These are phyloP conservation scores for Neoascochyta sp. DNA, from an alignment of 2,329 filamentous ascomycete species.

Conservation along the genomic window DNA sequence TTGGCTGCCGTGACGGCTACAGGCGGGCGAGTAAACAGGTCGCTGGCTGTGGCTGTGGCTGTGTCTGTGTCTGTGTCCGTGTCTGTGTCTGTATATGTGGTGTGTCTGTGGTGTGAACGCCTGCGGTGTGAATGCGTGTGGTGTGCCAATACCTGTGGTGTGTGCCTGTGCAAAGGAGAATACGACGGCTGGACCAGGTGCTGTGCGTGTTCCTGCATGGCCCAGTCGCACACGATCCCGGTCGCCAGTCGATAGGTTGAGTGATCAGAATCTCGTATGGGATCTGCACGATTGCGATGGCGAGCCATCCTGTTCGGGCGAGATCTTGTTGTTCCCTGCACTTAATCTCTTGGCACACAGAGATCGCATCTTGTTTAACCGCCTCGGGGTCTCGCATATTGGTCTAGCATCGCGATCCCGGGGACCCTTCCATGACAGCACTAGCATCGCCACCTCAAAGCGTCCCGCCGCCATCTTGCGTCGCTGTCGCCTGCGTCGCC, in stretches of 20 bases:
- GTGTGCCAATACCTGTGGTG: too few species aligned
- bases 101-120: too few species aligned
- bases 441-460: slow-evolving; percentile 20
- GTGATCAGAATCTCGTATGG: slow-evolving; percentile 10
- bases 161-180: too few species aligned
- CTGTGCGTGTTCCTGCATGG: slow-evolving; percentile 11
- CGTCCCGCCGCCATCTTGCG: slow-evolving; percentile 10
- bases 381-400: too few species aligned
- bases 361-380: slow-evolving; percentile 16
- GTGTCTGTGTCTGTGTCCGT: too few species aligned
- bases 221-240: slow-evolving; percentile 7
- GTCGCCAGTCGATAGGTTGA: slow-evolving; percentile 7
- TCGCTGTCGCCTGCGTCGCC: slow-evolving; percentile 18
- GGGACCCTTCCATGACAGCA: slow-evolving; percentile 22
- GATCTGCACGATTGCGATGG: slow-evolving; percentile 14
- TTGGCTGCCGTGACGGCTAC: too few species aligned
- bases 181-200: too few species aligned
- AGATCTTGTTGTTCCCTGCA: slow-evolving; percentile 16
- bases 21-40: too few species aligned
- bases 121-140: too few species aligned
- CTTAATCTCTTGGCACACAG: slow-evolving; percentile 7
- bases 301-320: slow-evolving; percentile 8
- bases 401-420: slow-evolving; percentile 22
- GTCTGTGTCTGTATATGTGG: too few species aligned
- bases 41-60: too few species aligned